Evolutionary conservation across 768 basidiomycete genomes (phyloP).

Genomic region (Collybiopsis confluens): DNA sequence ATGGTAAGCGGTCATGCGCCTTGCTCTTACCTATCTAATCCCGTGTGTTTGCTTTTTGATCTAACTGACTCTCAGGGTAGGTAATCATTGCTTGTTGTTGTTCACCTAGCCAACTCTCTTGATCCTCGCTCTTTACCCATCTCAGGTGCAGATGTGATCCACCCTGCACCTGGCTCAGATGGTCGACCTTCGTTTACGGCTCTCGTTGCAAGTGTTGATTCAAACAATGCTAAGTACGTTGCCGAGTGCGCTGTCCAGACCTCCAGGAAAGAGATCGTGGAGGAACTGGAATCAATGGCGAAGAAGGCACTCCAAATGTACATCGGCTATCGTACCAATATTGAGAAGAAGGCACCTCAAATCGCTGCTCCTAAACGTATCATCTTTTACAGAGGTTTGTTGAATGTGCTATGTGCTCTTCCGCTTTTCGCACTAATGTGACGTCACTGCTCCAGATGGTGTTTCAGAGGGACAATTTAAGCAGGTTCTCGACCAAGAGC

Average conservation of each 20-base stretch:
- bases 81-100: no score
- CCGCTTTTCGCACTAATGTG: constrained; percentile 2
- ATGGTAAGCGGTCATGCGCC: no score
- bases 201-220: constrained; percentile 77
- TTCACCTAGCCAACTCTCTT: no score
- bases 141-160: constrained; percentile 77
- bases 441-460: constrained; percentile 35
- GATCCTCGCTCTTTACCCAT: not conserved
- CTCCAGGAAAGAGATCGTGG: constrained; percentile 74
- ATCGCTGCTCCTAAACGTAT: constrained; percentile 57
- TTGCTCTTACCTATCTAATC: no score
- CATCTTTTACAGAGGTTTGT: constrained; percentile 69
- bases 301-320: constrained; percentile 48
- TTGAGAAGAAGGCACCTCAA: constrained; percentile 44
- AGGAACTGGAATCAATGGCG: constrained; percentile 63
- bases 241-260: constrained; percentile 59
- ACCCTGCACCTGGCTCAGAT: constrained; percentile 76
- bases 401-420: constrained; percentile 7
- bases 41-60: no score
- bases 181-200: constrained; percentile 80
- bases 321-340: constrained; percentile 48
- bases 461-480: constrained; percentile 53
- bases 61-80: no score
- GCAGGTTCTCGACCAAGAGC: constrained; percentile 54
- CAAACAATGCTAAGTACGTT: constrained; percentile 67